Percentiles rank a stretch among this genome's conserved stretches.
These are phyloP conservation scores for Solanum chacoense DNA, from an alignment of 305 asterid species.

Conservation along the genomic window DNA sequence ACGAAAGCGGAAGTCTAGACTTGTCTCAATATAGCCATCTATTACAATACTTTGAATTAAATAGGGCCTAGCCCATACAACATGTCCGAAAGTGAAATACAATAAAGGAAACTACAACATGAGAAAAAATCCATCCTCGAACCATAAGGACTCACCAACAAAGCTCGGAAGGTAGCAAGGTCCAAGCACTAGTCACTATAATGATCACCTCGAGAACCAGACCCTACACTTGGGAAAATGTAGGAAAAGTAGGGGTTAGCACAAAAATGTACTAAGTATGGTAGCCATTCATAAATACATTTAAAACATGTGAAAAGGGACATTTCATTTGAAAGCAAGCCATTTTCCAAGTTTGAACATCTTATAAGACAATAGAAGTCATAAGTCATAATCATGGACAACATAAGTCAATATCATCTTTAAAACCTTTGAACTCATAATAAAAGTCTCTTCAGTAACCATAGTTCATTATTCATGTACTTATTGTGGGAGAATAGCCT, in stretches of 20 bases:
- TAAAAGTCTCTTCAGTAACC: background rate
- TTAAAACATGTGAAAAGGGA: background rate
- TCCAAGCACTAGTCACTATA: background rate
- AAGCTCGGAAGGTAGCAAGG: background rate
- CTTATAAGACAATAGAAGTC: background rate
- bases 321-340: background rate
- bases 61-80: background rate
- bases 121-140: background rate
- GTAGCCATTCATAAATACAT: background rate
- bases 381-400: background rate
- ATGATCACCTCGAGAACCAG: background rate
- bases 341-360: too few species aligned
- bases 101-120: background rate
- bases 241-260: background rate
- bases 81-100: background rate
- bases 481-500: background rate
- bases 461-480: background rate
- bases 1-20: background rate
- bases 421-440: background rate
- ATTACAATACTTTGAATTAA: background rate
- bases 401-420: background rate
- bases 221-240: background rate
- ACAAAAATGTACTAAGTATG: too few species aligned
- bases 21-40: background rate
- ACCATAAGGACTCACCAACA: background rate